Evolutionary conservation across 2,329 filamentous ascomycete genomes (phyloP).

Genomic region (Cladosporium sp.): DNA sequence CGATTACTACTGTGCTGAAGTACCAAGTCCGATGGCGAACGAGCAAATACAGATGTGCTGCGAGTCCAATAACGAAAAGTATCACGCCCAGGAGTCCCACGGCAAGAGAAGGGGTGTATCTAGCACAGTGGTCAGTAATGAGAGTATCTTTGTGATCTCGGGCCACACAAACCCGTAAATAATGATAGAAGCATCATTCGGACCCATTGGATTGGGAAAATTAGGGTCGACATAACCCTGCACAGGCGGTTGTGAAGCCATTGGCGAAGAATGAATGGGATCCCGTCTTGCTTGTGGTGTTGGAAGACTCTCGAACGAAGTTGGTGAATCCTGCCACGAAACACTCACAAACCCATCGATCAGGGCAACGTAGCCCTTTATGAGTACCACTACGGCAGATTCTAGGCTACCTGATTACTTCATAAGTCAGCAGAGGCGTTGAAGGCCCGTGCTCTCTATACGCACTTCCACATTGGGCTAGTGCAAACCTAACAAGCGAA

Average conservation of each 20-base stretch:
- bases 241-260: background rate
- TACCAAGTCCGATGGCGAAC: constrained; percentile 40
- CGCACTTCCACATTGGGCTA: too few species aligned
- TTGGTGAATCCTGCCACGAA: too few species aligned
- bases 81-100: constrained; percentile 39
- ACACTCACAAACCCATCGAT: too few species aligned
- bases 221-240: constrained; percentile 46
- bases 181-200: constrained; percentile 44
- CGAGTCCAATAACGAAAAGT: constrained; percentile 40
- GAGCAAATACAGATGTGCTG: constrained; percentile 32
- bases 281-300: too few species aligned
- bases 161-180: constrained; percentile 35
- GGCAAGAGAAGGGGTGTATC: constrained; percentile 44
- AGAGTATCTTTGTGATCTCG: background rate
- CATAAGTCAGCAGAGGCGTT: too few species aligned
- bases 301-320: too few species aligned
- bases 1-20: constrained; percentile 42
- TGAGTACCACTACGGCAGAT: too few species aligned
- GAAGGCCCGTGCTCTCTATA: too few species aligned
- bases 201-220: constrained; percentile 44
- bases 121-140: constrained; percentile 18
- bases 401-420: too few species aligned
- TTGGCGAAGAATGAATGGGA: too few species aligned
- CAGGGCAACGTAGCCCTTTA: too few species aligned
- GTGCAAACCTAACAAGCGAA: too few species aligned